These are phyloP conservation scores for Russula olivacea DNA, from an alignment of 768 basidiomycete species.

Conservation along the genomic window DNA sequence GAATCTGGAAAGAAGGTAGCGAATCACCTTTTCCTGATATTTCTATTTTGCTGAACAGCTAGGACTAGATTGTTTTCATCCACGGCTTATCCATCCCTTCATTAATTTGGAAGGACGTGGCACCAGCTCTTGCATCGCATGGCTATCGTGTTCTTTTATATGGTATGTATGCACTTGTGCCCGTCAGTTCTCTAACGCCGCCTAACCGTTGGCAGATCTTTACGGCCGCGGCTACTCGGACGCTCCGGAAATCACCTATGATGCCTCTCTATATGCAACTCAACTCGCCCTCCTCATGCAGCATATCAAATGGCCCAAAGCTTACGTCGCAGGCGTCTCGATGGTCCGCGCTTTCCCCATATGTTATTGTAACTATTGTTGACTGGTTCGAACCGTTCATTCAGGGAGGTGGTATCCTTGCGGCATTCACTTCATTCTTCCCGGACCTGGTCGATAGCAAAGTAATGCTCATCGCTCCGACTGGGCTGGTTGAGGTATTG, in stretches of 20 bases:
- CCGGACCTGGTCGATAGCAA: constrained; percentile 64
- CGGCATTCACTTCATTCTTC: constrained; percentile 64
- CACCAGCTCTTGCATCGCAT: constrained; percentile 51
- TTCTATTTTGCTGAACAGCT: neutral
- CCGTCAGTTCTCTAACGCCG: neutral
- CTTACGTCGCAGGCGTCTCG: constrained; percentile 61
- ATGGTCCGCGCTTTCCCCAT: constrained; percentile 46
- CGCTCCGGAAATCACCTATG: constrained; percentile 65
- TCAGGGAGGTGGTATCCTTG: constrained; percentile 69
- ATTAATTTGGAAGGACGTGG: constrained; percentile 72
- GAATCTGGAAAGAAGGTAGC: constrained; percentile 57
- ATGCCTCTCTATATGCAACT: constrained; percentile 56
- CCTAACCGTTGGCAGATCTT: constrained; percentile 44
- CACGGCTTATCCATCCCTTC: constrained; percentile 74
- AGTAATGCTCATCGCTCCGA: constrained; percentile 60
- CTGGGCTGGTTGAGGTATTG: constrained; percentile 62
- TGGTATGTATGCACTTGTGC: constrained; percentile 37
- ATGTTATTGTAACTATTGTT: neutral
- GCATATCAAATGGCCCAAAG: constrained; percentile 64
- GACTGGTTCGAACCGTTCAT: neutral
- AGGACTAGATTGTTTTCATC: constrained; percentile 59
- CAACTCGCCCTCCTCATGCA: constrained; percentile 84
- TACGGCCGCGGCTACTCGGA: constrained; percentile 83
- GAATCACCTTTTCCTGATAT: neutral
- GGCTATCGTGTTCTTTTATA: constrained; percentile 75